Conservation (phyloP, 2,329 filamentous ascomycete genomes). For the Penicillium corylophilum region DNA sequence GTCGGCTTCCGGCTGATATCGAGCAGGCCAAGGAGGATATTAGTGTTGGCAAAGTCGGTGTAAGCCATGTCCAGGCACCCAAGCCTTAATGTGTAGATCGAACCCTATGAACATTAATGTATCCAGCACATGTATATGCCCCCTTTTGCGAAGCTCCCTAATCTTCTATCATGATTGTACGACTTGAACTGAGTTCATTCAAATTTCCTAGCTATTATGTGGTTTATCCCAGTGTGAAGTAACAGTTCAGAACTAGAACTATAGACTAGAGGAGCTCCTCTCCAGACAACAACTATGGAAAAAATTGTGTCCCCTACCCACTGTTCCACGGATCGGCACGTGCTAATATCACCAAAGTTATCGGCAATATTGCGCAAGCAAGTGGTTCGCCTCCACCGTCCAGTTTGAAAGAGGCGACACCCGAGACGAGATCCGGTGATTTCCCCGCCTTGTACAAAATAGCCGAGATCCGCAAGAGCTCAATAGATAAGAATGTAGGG, state of each 20-base stretch:
- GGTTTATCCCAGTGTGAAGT: too few species aligned
- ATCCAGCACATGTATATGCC: too few species aligned
- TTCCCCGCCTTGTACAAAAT: not conserved
- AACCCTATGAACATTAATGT: too few species aligned
- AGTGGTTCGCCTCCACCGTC: not conserved
- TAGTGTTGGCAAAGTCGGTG: conserved; percentile 1
- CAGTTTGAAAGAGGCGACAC: not conserved
- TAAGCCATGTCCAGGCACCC: not conserved
- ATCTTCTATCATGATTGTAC: too few species aligned
- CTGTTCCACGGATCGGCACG: not conserved
- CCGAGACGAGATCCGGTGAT: not conserved
- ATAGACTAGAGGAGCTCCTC: too few species aligned
- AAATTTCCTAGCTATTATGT: too few species aligned
- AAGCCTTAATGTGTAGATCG: not conserved
- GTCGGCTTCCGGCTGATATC: conserved; percentile 11
- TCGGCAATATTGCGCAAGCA: not conserved
- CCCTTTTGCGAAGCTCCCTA: too few species aligned
- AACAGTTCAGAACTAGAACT: too few species aligned
- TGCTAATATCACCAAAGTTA: not conserved
- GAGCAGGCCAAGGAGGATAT: conserved; percentile 15
- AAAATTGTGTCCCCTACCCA: not conserved
- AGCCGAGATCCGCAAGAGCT: not conserved
- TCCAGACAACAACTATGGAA: not conserved
- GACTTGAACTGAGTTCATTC: too few species aligned
- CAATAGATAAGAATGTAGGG: not conserved